phyloP scores from a whole-genome alignment of 257 asterid genomes.

The Catharanthus roseus region DNA sequence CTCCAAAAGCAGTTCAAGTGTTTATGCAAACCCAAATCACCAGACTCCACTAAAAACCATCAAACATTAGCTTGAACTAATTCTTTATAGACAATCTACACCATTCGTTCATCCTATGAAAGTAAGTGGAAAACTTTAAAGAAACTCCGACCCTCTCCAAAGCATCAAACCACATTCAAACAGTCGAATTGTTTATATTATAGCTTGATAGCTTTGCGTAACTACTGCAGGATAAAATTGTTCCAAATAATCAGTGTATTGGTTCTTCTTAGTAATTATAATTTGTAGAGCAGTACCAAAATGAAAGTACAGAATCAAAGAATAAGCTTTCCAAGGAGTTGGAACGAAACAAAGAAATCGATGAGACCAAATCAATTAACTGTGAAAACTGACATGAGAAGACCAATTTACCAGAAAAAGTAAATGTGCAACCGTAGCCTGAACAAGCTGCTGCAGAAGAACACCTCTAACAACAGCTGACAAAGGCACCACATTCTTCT shows the following conservation, averaged over 20 bases:
- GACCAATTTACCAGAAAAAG: constrained; percentile 63
- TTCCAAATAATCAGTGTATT: not conserved
- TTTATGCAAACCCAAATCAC: not conserved
- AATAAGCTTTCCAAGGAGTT: not conserved
- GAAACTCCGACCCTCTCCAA: no score
- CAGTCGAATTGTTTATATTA: not conserved
- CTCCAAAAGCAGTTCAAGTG: not conserved
- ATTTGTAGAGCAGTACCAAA: not conserved
- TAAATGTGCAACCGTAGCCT: constrained; percentile 64
- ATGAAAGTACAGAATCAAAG: not conserved
- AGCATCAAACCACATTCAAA: not conserved
- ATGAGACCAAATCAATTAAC: not conserved
- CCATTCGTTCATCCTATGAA: not conserved
- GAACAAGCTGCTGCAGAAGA: constrained; percentile 67
- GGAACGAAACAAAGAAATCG: not conserved
- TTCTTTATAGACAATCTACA: not conserved
- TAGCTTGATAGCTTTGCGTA: not conserved
- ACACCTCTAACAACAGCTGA: constrained; percentile 66
- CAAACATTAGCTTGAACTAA: not conserved
- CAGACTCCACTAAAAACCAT: not conserved
- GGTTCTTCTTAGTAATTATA: not conserved
- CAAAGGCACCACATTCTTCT: constrained; percentile 67
- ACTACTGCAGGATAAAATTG: constrained; percentile 1
- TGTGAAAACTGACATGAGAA: not conserved
- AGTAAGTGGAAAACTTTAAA: no score